Percentiles rank a stretch among this genome's conserved stretches.
phyloP scores from a whole-genome alignment of 148 eudicot genomes.

The Silene latifolia region DNA sequence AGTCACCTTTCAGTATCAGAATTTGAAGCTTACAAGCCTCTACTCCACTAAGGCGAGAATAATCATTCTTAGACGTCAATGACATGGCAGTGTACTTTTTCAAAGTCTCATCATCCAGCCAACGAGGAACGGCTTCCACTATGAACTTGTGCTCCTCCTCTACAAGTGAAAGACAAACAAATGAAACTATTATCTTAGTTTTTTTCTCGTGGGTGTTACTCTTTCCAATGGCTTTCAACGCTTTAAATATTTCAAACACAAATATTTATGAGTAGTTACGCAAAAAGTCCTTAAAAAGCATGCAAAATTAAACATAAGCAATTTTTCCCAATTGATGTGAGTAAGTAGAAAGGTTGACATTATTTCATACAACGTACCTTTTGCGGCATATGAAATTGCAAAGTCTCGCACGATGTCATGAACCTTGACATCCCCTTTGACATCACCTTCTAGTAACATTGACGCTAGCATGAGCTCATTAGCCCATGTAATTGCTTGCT shows the following conservation, averaged over 20 bases:
- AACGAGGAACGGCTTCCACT: slow-evolving; percentile 13
- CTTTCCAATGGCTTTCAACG: no score
- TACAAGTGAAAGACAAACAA: background rate
- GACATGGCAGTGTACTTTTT: slow-evolving; percentile 4
- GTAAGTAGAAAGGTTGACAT: no score
- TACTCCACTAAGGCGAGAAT: background rate
- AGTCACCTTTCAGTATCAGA: background rate
- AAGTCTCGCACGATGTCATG: slow-evolving; percentile 7
- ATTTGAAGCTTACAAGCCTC: background rate
- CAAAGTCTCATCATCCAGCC: background rate
- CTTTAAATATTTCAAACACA: no score
- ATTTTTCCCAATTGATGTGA: no score
- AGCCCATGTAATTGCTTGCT: slow-evolving; percentile 1
- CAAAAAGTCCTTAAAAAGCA: background rate
- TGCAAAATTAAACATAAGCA: no score
- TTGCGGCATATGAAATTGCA: background rate
- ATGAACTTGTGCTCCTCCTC: background rate
- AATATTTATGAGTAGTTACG: background rate
- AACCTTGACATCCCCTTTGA: background rate
- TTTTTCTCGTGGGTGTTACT: no score
- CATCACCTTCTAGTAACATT: background rate
- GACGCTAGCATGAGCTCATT: slow-evolving; percentile 1
- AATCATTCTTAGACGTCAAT: background rate
- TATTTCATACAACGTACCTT: background rate
- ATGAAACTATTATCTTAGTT: no score